Base-by-base conservation (phyloP, 2,329 filamentous ascomycete genomes). In the Verticillium nonalfalfae region DNA sequence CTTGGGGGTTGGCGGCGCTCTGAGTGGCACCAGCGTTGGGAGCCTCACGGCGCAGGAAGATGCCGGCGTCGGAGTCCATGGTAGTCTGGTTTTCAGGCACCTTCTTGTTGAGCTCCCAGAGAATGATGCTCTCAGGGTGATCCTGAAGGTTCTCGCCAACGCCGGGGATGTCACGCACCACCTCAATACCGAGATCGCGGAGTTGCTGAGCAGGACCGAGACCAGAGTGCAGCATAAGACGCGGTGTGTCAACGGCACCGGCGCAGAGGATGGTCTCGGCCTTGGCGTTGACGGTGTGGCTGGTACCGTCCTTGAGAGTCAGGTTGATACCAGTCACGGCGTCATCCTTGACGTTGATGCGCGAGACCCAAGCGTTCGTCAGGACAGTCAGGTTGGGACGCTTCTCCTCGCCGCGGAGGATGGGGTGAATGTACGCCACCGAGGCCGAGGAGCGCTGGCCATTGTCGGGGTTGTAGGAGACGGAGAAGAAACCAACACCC, bases 371-470 rank as follows among this genome's bases (percentile, higher is more conserved):
- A 33, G 92, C 90, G 71, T 96, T 89, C 71, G 92, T 96, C 63
- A 97, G 81, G 63, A 97, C 82, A 40, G 90, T 95, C 73, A 97
- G 76, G 78, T 97, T 97, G 14, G 90, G 86, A 61, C 91, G 83
- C 73, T 87, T 85, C 81, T 96, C 91, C 57, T 93, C 88, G 50
- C 91, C 91, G 50, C 89, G 86, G 59, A 96, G 84, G 70, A 96
- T 93, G 39, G 93, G 93, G 76, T 97, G 93, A 71, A 97, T 93
- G 78, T 97, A 97, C 18, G 93, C 93, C 26, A 96, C 92, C 62
- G 89, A 93, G 63, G 93, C 92, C 72, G 90, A 93, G 78, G 90
- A 94, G 65, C 93, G 87, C 68, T 86, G 85, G 70, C 92, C 91
- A 70, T 92, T 88, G 70, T 96, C 92, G 2, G 93, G 93, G 78